Evolutionary conservation across 2,329 filamentous ascomycete species (phyloP).

Genomic region (Alternaria consortialis): DNA sequence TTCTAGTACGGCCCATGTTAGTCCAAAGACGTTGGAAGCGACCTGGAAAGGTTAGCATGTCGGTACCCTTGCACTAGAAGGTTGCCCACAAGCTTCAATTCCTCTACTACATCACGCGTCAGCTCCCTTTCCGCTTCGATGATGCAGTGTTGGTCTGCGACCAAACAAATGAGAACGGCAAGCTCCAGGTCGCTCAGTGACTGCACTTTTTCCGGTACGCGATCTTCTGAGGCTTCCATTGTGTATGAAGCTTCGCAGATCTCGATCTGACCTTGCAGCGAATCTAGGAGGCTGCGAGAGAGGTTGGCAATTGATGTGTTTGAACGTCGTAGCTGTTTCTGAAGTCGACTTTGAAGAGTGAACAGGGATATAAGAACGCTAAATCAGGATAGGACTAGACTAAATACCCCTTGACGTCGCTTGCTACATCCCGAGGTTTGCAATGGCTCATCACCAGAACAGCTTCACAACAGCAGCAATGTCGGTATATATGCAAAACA

Average conservation of each 20-base stretch:
- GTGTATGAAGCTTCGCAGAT: no score
- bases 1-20: conserved; percentile 74
- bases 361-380: background rate
- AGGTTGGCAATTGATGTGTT: background rate
- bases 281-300: background rate
- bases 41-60: conserved; percentile 61
- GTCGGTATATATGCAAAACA: background rate
- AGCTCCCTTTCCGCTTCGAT: conserved; percentile 73
- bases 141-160: conserved; percentile 86
- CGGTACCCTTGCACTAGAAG: background rate
- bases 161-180: conserved; percentile 81
- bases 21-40: conserved; percentile 74
- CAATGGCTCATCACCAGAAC: background rate
- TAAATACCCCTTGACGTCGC: background rate
- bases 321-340: background rate
- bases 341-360: background rate
- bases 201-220: conserved; percentile 67
- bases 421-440: background rate
- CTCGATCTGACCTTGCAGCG: background rate
- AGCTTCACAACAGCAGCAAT: background rate
- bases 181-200: conserved; percentile 87
- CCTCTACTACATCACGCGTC: conserved; percentile 74
- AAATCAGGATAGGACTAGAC: background rate
- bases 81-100: conserved; percentile 73
- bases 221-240: conserved; percentile 1